Base-by-base conservation (phyloP, 805 yeast genomes). In the Helenozyma rhizophorensis region DNA sequence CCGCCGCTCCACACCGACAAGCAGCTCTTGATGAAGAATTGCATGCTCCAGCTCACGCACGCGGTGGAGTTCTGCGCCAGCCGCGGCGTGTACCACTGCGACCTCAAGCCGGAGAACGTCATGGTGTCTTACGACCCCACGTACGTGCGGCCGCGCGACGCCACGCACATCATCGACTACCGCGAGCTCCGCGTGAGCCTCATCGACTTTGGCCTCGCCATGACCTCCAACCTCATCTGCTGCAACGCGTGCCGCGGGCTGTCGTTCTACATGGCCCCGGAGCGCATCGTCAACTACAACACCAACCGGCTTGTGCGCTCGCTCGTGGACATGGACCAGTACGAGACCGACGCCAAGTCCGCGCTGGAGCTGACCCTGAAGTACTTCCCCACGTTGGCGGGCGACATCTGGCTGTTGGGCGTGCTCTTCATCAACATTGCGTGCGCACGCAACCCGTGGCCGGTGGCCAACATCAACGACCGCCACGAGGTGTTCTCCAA, bases 221-320 rank as follows among this genome's bases (percentile, higher is more conserved):
- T 90, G 37, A 71, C 74, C 29, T 70, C 74, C 9, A 61, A 68
- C 25, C 59, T 51, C 36, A 70, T 83, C 24, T 76, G 80, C 41
- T 74, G 82, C 40, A 82, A 83, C 48, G 76, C 79, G 14, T 87
- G 95, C 44, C 74, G 94, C 36, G 97, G 96, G 1, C 81, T 90
- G 6, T 74, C 84, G 15, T 89, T 85, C 58, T 88, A 88, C 61
- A 88, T 89, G 96, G 83, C 96, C 0, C 96, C 96, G 6, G 96
- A 88, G 56, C 62, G 93, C 52, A 56, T 78, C n/a, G 60, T 65
- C 14, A 71, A 74, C 43, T 69, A 63, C 28, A 51, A 56, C 39
- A 59, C 62, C 32, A 53, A 58, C 40, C 43, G 41, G 21, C 34
- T 48, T 13, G 55, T 58, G 28, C 40, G 48, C 25, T 40, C 54